phyloP scores from a whole-genome alignment of 2,329 filamentous ascomycete species.

The Colletotrichum sp. region DNA sequence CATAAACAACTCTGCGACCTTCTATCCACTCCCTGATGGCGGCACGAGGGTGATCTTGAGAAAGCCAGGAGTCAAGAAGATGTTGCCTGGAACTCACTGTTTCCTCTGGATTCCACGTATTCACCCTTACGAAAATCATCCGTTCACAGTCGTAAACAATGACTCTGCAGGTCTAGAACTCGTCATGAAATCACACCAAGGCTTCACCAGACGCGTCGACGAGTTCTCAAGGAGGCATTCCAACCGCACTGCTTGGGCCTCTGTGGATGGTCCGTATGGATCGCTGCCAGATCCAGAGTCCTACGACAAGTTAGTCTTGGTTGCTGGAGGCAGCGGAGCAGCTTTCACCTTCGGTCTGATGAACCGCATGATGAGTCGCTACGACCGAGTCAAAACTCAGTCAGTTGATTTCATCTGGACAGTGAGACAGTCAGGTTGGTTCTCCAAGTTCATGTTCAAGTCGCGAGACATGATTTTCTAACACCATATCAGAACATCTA shows the following conservation, averaged over 20 bases:
- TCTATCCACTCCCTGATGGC: conserved; percentile 47
- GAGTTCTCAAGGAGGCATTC: conserved; percentile 43
- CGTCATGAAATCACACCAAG: conserved; percentile 53
- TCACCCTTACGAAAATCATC: conserved; percentile 55
- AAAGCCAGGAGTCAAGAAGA: conserved; percentile 39
- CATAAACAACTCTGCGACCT: conserved; percentile 44
- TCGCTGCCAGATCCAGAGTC: conserved; percentile 47
- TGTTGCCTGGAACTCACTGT: conserved; percentile 41
- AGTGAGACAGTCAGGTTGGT: neutral
- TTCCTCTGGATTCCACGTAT: conserved; percentile 62
- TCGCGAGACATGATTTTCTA: neutral
- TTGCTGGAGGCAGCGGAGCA: conserved; percentile 29
- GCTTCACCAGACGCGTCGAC: conserved; percentile 56
- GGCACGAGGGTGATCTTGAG: conserved; percentile 51
- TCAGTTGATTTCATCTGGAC: neutral
- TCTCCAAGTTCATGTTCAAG: fast-evolving
- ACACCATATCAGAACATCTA: neutral
- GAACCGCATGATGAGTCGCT: neutral
- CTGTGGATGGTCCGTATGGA: conserved; percentile 59
- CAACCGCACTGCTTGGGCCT: conserved; percentile 44
- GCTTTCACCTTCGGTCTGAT: conserved; percentile 27
- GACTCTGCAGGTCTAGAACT: conserved; percentile 48
- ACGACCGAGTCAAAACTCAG: neutral
- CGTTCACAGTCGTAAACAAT: conserved; percentile 57
- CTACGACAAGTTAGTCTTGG: conserved; percentile 25